Base-by-base conservation (phyloP, 2,329 filamentous ascomycete species). In the Claviceps fusiformis region DNA sequence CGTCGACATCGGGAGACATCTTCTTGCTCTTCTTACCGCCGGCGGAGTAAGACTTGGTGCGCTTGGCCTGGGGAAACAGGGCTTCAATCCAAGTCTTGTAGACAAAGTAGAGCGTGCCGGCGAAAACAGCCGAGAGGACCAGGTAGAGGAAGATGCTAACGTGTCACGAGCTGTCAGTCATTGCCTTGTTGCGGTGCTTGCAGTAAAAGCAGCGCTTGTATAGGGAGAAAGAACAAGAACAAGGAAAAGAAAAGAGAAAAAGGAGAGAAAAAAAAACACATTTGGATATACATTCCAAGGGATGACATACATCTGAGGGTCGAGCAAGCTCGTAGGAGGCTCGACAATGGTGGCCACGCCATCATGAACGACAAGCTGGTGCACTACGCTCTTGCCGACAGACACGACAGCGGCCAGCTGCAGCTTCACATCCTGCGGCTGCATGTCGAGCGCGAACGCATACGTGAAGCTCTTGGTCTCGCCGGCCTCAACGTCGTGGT, bases 21-120 rank as follows among this genome's bases (percentile, higher is more conserved):
- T 87, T 86, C 78, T 87, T 88, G 63, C 71, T 70, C 67, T 83
- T 82, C 66, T 77, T 80, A 61, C 44, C 43, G 33, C 35, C 43
- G 37, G 31, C 9, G 35, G 79, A 73, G 35, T 19, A 19, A 19
- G 78, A 73, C 64, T 76, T 78, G 56, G 79, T 74, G 75, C 83
- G 82, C 76, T 89, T 87, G 62, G 86, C 84, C 78, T 95, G 89
- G 51, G 93, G 92, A 79, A 97, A 95, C 68, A 98, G 87, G 15
- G 90, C 85, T 65, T 90, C 88, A 73, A 98, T 87, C 90, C 92
- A 97, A 66, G 92, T 95, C 77, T 86, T 93, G 82, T 98, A 98
- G 75, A 96, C 89, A 73, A 95, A 95, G 82, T 92, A 96, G 69
- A 86, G 81, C 54, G 85, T 89, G 59, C 87, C 90, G 61, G 74